Conservation (phyloP, 2,329 filamentous ascomycete species). For the Dactylellina parvicollis region DNA sequence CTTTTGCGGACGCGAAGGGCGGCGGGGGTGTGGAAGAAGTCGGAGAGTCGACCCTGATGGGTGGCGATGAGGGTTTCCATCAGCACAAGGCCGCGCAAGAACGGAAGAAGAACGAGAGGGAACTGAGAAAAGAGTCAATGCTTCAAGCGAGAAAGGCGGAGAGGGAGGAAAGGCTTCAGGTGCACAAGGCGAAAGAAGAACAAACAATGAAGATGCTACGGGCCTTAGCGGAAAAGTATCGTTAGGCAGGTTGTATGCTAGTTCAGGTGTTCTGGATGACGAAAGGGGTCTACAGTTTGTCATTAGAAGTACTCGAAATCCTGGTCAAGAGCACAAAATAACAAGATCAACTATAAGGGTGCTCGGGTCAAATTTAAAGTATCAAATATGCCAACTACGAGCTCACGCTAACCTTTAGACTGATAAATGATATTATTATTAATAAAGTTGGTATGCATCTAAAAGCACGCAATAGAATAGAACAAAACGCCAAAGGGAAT, state of each 20-base stretch:
- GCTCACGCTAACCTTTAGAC: too few relatives aligned
- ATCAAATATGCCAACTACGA: too few relatives aligned
- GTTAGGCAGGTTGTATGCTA: constrained; percentile 61
- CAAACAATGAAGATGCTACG: constrained; percentile 83
- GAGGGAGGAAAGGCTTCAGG: constrained; percentile 77
- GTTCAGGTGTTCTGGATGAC: too few relatives aligned
- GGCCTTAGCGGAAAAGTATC: constrained; percentile 82
- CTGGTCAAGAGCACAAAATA: background rate
- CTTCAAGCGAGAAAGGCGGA: constrained; percentile 78
- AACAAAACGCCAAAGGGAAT: constrained; percentile 30
- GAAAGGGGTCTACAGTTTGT: too few relatives aligned
- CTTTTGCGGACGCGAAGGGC: constrained; percentile 72
- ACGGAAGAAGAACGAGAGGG: constrained; percentile 82
- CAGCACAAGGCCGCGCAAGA: constrained; percentile 72
- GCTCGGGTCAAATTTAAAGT: too few relatives aligned
- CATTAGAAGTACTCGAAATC: background rate
- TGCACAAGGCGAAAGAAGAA: constrained; percentile 79
- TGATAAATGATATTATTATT: constrained; percentile 12
- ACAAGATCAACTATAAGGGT: too few relatives aligned
- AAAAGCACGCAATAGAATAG: background rate
- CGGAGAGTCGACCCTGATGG: constrained; percentile 78
- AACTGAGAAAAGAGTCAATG: constrained; percentile 83
- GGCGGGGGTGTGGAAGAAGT: constrained; percentile 71
- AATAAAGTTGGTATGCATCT: constrained; percentile 18
- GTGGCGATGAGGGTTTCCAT: constrained; percentile 74